Conservation (phyloP, 1,139 yeast genomes). For the Geotrichum australiense region DNA sequence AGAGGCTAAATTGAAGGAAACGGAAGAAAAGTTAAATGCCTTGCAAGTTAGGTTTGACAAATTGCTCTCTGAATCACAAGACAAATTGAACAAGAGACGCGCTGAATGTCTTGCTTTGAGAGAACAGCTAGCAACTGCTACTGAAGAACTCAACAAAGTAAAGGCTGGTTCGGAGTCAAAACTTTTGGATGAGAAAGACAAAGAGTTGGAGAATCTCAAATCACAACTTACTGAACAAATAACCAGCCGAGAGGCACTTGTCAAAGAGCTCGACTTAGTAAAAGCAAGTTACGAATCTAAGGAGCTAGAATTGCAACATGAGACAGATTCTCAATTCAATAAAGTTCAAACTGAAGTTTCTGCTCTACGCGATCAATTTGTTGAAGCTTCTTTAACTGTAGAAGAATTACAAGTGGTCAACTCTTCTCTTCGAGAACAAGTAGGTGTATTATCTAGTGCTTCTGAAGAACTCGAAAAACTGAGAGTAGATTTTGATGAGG, state of each 20-base stretch:
- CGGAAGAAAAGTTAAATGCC: conserved; percentile 16
- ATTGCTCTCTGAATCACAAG: conserved; percentile 29
- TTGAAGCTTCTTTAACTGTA: background rate
- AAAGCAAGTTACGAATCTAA: background rate
- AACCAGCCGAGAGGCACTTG: too few relatives aligned
- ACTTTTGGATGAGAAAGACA: background rate
- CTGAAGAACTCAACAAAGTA: conserved; percentile 17
- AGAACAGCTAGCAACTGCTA: conserved; percentile 23
- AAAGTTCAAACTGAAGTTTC: background rate
- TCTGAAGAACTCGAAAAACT: background rate
- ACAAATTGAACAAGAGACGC: conserved; percentile 28
- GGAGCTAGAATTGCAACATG: background rate
- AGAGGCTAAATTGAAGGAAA: conserved; percentile 13
- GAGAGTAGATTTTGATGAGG: background rate
- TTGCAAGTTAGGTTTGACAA: conserved; percentile 24
- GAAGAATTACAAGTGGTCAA: background rate
- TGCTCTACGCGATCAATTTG: background rate
- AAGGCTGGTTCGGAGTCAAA: conserved; percentile 21
- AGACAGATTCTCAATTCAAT: background rate
- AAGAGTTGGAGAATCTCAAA: background rate
- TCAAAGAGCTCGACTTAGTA: too few relatives aligned
- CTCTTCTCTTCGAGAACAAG: background rate
- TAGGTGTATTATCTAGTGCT: background rate
- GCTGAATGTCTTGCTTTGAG: conserved; percentile 22
- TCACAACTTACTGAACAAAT: background rate